Evolutionary conservation across 345 rosid species (phyloP), one percentile per base, ranked within the genome.

Genomic region (Populus simonii): DNA sequence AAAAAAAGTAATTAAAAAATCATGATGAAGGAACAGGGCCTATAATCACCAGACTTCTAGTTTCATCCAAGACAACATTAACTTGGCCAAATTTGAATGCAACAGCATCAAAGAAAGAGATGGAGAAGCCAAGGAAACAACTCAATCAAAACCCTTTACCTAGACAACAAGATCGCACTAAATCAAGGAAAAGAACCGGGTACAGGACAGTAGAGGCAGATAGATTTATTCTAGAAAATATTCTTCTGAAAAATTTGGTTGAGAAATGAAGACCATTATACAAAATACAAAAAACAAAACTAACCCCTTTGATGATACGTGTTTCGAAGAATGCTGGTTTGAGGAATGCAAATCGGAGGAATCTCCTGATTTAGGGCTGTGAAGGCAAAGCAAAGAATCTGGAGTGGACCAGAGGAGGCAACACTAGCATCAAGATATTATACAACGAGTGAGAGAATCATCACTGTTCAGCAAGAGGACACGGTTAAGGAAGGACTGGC

Each of bases 21-120:
- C 80, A 76, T 74, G 67, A 61, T n/a, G 22, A 41, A 74, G 31
- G 39, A 76, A 73, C 17, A 27, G 62, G 66, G 78, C 61, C 20
- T 20, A 25, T 17, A 70, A 13, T 23, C 22, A 8, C 41, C 1
- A 13, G 57, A 27, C 70, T 13, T 49, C 47, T n/a, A 61, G 75
- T 71, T 59, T 61, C 35, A 36, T 71, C 15, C 4, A 66, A 41
- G 57, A 29, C 29, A 6, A 1, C 27, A 15, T 18, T 39, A 39
- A 8, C 18, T 53, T 51, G 53, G 39, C 25, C 3, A 65, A 45
- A 43, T 18, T 47, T 53, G 36, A 25, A 33, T 6, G 49, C 22
- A 66, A 51, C 36, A 9, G 25, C 9, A 35, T 16, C 23, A 69
- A 49, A 74, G 23, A 39, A 68, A 63, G 29, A 29, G 33, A 27